phyloP scores from a whole-genome alignment of 1,284 basidiomycete species.

The Moesziomyces parantarcticus region DNA sequence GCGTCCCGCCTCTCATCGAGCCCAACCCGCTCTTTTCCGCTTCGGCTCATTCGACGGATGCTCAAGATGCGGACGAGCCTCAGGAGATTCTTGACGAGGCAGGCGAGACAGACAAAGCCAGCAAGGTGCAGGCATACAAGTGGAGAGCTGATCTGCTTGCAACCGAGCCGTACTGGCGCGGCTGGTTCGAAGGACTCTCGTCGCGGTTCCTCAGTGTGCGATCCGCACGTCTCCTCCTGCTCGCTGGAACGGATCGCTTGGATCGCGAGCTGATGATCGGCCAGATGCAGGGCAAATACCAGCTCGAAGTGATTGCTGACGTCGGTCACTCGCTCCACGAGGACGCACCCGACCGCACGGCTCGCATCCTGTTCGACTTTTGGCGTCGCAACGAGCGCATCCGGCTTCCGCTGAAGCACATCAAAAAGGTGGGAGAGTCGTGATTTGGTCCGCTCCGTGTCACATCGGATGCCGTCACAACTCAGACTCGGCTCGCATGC shows the following conservation, averaged over 20 bases:
- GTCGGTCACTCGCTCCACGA: conserved; percentile 96
- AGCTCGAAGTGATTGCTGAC: conserved; percentile 84
- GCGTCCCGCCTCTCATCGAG: conserved; percentile 59
- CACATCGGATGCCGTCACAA: neutral
- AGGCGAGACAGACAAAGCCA: neutral
- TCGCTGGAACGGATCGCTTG: conserved; percentile 91
- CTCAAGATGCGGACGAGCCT: conserved; percentile 17
- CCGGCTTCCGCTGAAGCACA: conserved; percentile 29
- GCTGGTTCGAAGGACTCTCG: conserved; percentile 90
- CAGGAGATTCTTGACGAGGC: conserved; percentile 16
- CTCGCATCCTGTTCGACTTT: conserved; percentile 84
- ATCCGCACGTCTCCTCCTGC: conserved; percentile 84
- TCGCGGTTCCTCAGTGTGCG: conserved; percentile 79
- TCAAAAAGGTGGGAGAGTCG: conserved; percentile 52
- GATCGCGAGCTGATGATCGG: conserved; percentile 96
- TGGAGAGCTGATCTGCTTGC: conserved; percentile 87
- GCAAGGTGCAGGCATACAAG: conserved; percentile 57
- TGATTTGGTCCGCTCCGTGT: neutral
- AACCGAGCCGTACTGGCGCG: conserved; percentile 90
- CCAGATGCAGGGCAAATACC: conserved; percentile 92
- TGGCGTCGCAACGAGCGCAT: conserved; percentile 84
- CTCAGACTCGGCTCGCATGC: no score
- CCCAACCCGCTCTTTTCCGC: conserved; percentile 25
- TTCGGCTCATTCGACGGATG: neutral
- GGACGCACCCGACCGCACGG: conserved; percentile 85